Percentiles rank a stretch among this genome's conserved stretches.
These are phyloP conservation scores for Ganoderma lingzhi DNA, from an alignment of 1,284 basidiomycete genomes.

Conservation along the genomic window DNA sequence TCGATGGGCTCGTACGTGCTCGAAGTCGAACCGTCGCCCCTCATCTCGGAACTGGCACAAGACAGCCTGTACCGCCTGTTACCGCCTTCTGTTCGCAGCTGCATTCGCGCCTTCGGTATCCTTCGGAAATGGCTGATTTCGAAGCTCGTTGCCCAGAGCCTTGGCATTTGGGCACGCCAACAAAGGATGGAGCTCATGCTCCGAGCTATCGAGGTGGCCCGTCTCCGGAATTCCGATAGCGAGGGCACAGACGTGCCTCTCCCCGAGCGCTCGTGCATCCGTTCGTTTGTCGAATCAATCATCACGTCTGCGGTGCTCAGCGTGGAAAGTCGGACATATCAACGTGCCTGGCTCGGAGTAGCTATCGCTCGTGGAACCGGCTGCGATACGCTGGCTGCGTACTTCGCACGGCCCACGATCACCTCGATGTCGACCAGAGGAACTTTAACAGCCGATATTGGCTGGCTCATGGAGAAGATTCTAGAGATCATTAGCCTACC, in stretches of 20 bases:
- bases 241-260: slow-evolving; percentile 40
- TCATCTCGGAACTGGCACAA: slow-evolving; percentile 73
- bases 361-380: slow-evolving; percentile 63
- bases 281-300: slow-evolving; percentile 81
- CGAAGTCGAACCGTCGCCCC: slow-evolving; percentile 72
- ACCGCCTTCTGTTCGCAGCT: slow-evolving; percentile 75
- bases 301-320: slow-evolving; percentile 76
- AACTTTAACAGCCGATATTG: slow-evolving; percentile 74
- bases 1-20: slow-evolving; percentile 75
- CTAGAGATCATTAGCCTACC: slow-evolving; percentile 78
- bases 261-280: slow-evolving; percentile 63
- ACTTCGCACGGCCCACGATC: slow-evolving; percentile 60
- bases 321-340: slow-evolving; percentile 76
- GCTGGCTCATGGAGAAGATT: slow-evolving; percentile 82
- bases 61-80: slow-evolving; percentile 76
- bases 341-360: slow-evolving; percentile 76
- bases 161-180: slow-evolving; percentile 71
- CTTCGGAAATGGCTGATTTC: slow-evolving; percentile 80
- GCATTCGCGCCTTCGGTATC: slow-evolving; percentile 76
- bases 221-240: slow-evolving; percentile 61
- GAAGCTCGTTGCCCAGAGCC: slow-evolving; percentile 65
- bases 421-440: slow-evolving; percentile 55
- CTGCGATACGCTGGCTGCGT: slow-evolving; percentile 65
- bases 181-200: slow-evolving; percentile 75
- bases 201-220: slow-evolving; percentile 73